Conservation (phyloP, 2,329 filamentous ascomycete genomes). For the Parascedosporium putredinis region DNA sequence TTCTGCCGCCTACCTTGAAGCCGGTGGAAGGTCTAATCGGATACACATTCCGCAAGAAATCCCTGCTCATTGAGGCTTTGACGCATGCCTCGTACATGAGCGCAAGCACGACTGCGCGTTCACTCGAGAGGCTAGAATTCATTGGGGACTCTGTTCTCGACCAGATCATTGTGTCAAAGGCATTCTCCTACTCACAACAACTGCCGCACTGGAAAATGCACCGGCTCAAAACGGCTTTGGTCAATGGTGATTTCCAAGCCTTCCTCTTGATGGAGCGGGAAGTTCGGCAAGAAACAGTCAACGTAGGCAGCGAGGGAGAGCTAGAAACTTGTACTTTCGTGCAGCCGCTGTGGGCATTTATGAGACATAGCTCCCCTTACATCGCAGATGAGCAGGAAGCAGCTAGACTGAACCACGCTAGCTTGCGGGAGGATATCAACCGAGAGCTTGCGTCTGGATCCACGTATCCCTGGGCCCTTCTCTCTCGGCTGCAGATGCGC, state of each 20-base stretch:
- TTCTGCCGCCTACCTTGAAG: slow-evolving; percentile 29
- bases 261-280: slow-evolving; percentile 58
- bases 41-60: slow-evolving; percentile 58
- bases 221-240: slow-evolving; percentile 60
- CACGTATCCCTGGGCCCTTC: slow-evolving; percentile 66
- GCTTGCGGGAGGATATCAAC: slow-evolving; percentile 37
- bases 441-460: slow-evolving; percentile 36
- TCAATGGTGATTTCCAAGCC: slow-evolving; percentile 70
- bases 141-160: slow-evolving; percentile 81
- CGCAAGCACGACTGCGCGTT: slow-evolving; percentile 23
- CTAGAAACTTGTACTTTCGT: slow-evolving; percentile 12
- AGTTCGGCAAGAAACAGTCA: slow-evolving; percentile 14
- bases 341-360: slow-evolving; percentile 56
- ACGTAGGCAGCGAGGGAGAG: slow-evolving; percentile 11
- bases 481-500: slow-evolving; percentile 53
- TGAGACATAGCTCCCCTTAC: slow-evolving; percentile 45
- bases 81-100: slow-evolving; percentile 60
- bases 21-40: slow-evolving; percentile 57
- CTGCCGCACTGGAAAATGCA: slow-evolving; percentile 56
- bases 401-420: slow-evolving; percentile 33
- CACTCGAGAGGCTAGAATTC: slow-evolving; percentile 71
- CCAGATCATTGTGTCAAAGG: slow-evolving; percentile 54
- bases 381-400: slow-evolving; percentile 36
- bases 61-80: slow-evolving; percentile 65
- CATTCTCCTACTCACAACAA: slow-evolving; percentile 38